Percentiles rank a stretch among this genome's conserved stretches.
Conservation (phyloP, 1,139 yeast genomes). For the Taphrina flavorubra region DNA sequence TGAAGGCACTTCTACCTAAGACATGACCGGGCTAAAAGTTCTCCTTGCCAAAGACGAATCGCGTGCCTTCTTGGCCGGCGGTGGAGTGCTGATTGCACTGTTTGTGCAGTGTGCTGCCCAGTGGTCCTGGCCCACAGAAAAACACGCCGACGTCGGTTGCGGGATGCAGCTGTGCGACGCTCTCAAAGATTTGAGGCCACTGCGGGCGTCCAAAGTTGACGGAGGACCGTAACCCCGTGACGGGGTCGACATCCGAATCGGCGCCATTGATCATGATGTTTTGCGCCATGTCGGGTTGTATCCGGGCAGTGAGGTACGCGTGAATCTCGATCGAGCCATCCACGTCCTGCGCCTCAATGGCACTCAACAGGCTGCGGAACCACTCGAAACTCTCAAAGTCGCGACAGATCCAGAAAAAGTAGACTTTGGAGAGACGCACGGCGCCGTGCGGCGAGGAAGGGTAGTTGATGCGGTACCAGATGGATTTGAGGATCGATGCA, state of each 20-base stretch:
- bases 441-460: conserved; percentile 7
- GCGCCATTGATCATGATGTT: conserved; percentile 37
- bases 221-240: conserved; percentile 35
- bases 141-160: conserved; percentile 42
- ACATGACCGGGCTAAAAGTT: conserved; percentile 8
- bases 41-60: conserved; percentile 42
- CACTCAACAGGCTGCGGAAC: conserved; percentile 35
- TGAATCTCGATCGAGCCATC: conserved; percentile 39
- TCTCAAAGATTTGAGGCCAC: conserved; percentile 36
- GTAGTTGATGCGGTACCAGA: conserved; percentile 40
- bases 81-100: conserved; percentile 26
- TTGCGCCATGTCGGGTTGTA: conserved; percentile 36
- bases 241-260: conserved; percentile 34
- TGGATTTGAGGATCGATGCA: conserved; percentile 39
- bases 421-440: conserved; percentile 32
- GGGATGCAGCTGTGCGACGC: conserved; percentile 26
- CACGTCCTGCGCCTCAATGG: conserved; percentile 38
- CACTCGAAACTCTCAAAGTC: conserved; percentile 42
- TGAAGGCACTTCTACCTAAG: too few species aligned
- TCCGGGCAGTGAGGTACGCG: conserved; percentile 36
- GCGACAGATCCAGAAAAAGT: conserved; percentile 40
- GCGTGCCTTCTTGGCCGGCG: conserved; percentile 38
- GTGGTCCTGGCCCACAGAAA: conserved; percentile 39
- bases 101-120: conserved; percentile 34
- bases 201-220: conserved; percentile 40